phyloP scores from a whole-genome alignment of 306 rosid species.

The Geum urbanum region DNA sequence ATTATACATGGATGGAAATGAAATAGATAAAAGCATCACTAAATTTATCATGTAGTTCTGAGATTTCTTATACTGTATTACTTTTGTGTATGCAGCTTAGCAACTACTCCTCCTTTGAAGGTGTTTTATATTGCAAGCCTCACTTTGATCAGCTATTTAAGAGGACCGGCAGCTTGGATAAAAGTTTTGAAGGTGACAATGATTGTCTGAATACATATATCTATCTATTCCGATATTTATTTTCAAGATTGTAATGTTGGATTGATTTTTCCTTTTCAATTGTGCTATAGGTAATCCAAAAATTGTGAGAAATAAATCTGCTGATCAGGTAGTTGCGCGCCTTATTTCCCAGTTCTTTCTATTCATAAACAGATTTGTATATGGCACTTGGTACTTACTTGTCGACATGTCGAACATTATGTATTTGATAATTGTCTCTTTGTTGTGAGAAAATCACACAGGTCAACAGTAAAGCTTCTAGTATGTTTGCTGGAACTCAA shows the following conservation, averaged over 20 bases:
- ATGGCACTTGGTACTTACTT: not conserved
- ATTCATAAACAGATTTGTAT: slow-evolving; percentile 4
- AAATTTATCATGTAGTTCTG: not conserved
- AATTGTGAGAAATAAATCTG: slow-evolving; percentile 61
- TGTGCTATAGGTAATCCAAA: slow-evolving; percentile 56
- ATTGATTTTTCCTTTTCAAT: slow-evolving; percentile 8
- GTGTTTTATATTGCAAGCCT: slow-evolving; percentile 90
- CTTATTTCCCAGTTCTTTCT: slow-evolving; percentile 1
- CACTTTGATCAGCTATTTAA: slow-evolving; percentile 87
- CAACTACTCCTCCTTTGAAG: slow-evolving; percentile 81
- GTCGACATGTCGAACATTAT: not conserved
- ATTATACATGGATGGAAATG: not conserved
- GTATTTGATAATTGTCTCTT: not conserved
- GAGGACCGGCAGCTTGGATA: slow-evolving; percentile 93
- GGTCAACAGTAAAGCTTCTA: slow-evolving; percentile 71
- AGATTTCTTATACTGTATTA: slow-evolving; percentile 3
- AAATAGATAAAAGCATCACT: not conserved
- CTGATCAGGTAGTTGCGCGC: slow-evolving; percentile 49
- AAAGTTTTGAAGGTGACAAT: slow-evolving; percentile 78
- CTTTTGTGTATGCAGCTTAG: slow-evolving; percentile 55
- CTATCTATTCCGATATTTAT: slow-evolving; percentile 3
- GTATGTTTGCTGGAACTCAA: slow-evolving; percentile 78
- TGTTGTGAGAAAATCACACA: slow-evolving; percentile 30
- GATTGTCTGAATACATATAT: slow-evolving; percentile 12
- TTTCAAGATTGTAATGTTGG: slow-evolving; percentile 3